phyloP scores from a whole-genome alignment of 1,139 yeast species.

The Kodamaea ohmeri region DNA sequence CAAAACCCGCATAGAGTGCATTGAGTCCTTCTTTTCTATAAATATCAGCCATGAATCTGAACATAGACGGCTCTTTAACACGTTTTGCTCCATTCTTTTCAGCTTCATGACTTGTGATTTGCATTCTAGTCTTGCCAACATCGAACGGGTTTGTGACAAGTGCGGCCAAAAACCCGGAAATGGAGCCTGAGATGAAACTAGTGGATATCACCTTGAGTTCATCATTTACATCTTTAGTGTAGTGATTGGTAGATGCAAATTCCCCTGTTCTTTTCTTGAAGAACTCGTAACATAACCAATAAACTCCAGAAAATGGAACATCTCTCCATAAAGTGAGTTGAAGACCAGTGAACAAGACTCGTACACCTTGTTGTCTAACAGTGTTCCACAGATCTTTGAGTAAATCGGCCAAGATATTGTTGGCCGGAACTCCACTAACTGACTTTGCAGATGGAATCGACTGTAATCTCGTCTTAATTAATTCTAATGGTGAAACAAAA shows the following conservation, averaged over 20 bases:
- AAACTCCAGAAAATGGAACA: conserved; percentile 93
- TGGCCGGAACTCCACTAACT: conserved; percentile 17
- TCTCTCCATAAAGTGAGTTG: conserved; percentile 92
- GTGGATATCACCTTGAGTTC: conserved; percentile 61
- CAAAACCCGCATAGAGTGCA: conserved; percentile 80
- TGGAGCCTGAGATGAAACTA: conserved; percentile 79
- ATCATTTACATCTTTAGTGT: conserved; percentile 19
- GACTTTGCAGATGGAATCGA: conserved; percentile 57
- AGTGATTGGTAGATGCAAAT: conserved; percentile 12
- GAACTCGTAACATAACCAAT: conserved; percentile 83
- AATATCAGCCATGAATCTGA: conserved; percentile 60
- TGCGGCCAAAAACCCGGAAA: conserved; percentile 86
- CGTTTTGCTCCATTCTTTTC: conserved; percentile 16
- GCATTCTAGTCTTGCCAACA: conserved; percentile 93
- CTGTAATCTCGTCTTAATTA: conserved; percentile 83
- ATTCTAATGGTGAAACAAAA: conserved; percentile 81
- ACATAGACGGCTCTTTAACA: conserved; percentile 48
- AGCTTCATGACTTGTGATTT: conserved; percentile 47
- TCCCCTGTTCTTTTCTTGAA: conserved; percentile 29
- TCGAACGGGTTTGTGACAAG: conserved; percentile 90
- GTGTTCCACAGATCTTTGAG: conserved; percentile 56
- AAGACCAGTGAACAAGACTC: conserved; percentile 77
- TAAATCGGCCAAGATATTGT: conserved; percentile 45
- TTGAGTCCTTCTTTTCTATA: conserved; percentile 67
- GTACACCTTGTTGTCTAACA: conserved; percentile 55